These are phyloP conservation scores for Candida silvatica DNA, from an alignment of 805 yeast genomes.

Conservation along the genomic window DNA sequence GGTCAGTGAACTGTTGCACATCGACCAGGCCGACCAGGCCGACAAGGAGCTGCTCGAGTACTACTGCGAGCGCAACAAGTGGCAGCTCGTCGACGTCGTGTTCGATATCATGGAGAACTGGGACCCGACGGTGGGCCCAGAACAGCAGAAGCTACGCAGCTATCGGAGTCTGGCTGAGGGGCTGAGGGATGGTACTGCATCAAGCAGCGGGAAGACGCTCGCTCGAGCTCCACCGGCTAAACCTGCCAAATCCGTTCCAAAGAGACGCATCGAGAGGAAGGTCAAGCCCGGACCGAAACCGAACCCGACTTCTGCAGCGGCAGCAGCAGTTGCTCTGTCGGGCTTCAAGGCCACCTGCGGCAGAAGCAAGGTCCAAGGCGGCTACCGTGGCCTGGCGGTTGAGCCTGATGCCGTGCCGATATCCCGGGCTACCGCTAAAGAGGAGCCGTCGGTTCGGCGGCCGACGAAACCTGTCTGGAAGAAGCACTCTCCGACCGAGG, in stretches of 20 bases:
- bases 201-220: no score
- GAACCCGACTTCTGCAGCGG: no score
- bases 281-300: no score
- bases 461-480: no score
- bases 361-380: not conserved
- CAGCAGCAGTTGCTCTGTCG: no score
- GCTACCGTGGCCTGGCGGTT: not conserved
- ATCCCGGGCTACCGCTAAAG: not conserved
- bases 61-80: conserved; percentile 8
- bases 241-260: no score
- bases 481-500: no score
- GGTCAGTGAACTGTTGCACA: conserved; percentile 8
- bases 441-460: no score
- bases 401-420: not conserved
- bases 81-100: conserved; percentile 8
- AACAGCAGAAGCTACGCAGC: not conserved
- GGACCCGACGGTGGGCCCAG: not conserved
- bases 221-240: no score
- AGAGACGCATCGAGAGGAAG: no score
- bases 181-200: no score
- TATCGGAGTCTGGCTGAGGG: not conserved
- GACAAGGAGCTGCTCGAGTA: conserved; percentile 7
- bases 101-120: conserved; percentile 10
- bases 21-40: conserved; percentile 1
- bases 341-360: no score